Conservation (phyloP, 2,329 filamentous ascomycete genomes). For the Neofusicoccum parvum region DNA sequence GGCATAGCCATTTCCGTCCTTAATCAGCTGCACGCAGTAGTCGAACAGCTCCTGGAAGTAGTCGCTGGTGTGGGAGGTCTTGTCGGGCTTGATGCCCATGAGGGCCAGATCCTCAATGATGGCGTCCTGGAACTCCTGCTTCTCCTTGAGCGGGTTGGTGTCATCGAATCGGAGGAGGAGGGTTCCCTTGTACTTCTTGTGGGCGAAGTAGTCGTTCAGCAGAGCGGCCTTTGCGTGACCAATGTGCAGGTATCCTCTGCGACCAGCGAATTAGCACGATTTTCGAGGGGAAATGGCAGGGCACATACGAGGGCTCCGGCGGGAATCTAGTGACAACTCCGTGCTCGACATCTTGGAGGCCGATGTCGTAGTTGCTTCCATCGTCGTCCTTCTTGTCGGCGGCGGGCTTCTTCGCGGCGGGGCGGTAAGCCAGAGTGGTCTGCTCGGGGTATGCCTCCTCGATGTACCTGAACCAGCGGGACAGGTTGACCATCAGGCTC, state of each 20-base stretch:
- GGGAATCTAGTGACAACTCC: conserved; percentile 91
- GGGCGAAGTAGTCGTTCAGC: conserved; percentile 95
- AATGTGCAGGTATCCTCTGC: conserved; percentile 81
- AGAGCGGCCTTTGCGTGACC: conserved; percentile 93
- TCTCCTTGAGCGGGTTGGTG: conserved; percentile 96
- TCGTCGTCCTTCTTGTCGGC: conserved; percentile 70
- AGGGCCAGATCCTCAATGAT: conserved; percentile 90
- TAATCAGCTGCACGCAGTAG: conserved; percentile 80
- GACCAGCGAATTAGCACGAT: conserved; percentile 23
- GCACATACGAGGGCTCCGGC: conserved; percentile 80
- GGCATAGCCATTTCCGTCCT: conserved; percentile 85
- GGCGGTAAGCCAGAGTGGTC: conserved; percentile 64
- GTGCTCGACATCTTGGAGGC: conserved; percentile 79
- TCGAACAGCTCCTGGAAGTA: conserved; percentile 94
- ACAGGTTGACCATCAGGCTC: conserved; percentile 73
- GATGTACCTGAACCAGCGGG: conserved; percentile 85
- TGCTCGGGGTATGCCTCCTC: conserved; percentile 81
- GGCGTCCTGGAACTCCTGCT: conserved; percentile 91
- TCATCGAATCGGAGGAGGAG: conserved; percentile 93
- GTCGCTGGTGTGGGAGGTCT: conserved; percentile 87
- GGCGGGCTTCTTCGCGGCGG: conserved; percentile 39
- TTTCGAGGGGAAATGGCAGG: background rate
- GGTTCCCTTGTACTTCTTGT: conserved; percentile 88
- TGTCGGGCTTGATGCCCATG: conserved; percentile 89
- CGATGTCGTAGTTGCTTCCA: conserved; percentile 80